phyloP scores from a whole-genome alignment of 2,329 filamentous ascomycete species.

The Juglanconis oblonga region DNA sequence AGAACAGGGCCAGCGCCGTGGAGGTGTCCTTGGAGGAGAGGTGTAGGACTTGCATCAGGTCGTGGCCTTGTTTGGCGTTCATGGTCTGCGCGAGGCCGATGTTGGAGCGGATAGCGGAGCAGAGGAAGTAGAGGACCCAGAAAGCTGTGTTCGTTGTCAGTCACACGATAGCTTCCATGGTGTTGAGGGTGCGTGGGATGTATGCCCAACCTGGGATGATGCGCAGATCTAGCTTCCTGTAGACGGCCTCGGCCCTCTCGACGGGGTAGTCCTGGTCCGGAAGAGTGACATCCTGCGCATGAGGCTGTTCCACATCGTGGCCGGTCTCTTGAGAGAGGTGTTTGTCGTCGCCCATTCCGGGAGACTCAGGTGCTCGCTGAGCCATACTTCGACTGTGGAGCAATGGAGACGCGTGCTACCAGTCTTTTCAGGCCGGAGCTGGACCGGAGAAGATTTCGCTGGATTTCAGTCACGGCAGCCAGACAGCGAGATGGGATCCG shows the following conservation, averaged over 20 bases:
- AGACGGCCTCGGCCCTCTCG: conserved; percentile 53
- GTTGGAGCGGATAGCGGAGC: conserved; percentile 87
- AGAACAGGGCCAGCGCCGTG: conserved; percentile 82
- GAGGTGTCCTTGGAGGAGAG: conserved; percentile 75
- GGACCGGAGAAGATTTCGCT: background rate
- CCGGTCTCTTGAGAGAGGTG: conserved; percentile 19
- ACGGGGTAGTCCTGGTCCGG: conserved; percentile 41
- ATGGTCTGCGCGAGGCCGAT: conserved; percentile 94
- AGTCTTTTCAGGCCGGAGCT: conserved; percentile 37
- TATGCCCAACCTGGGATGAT: conserved; percentile 53
- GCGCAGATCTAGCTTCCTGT: conserved; percentile 55
- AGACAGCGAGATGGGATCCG: background rate
- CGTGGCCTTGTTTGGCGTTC: conserved; percentile 69
- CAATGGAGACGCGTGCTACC: conserved; percentile 52
- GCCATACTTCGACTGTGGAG: conserved; percentile 49
- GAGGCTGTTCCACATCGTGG: conserved; percentile 1
- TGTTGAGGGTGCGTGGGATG: background rate
- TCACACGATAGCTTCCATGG: background rate
- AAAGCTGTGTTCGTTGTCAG: conserved; percentile 53
- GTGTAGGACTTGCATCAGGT: conserved; percentile 68
- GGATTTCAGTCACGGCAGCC: background rate
- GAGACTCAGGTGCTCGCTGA: conserved; percentile 29
- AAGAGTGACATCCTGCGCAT: conserved; percentile 2
- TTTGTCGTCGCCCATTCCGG: conserved; percentile 31
- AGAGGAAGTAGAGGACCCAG: conserved; percentile 88